Evolutionary conservation across 345 rosid genomes (phyloP), one percentile per base, ranked within the genome.

Genomic region (Arabidopsis suecica): DNA sequence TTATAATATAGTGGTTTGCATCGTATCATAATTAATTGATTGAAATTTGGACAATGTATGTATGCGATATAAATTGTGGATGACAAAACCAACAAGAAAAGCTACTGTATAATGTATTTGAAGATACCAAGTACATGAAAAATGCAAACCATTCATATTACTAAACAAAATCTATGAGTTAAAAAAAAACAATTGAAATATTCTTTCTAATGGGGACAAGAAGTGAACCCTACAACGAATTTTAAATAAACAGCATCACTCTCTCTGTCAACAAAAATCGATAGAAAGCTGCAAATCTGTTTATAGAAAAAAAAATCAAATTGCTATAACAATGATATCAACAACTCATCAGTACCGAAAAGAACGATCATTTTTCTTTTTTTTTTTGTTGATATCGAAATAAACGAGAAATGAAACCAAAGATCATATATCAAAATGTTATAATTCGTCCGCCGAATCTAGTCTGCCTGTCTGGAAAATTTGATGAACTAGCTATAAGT

Each of bases 161-260:
- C 16, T 30, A 41, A n/a, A 9, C 1, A 68, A 40, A 54, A 28
- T 30, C 9, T 18, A 30, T 20, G 44, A 56, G 47, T 37, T 61
- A 7, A 20, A 20, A 7, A 25, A n/a, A 50, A 16, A 12, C 34
- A 3, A 40, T 40, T 13, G 22, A 50, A 40, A 38, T 23, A 23
- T 23, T 25, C 16, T 38, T 23, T 25, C 16, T 38, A 32, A 71
- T 25, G 22, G 14, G 32, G 41, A 37, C 50, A 49, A 12, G 38
- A 60, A 14, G 13, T 72, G 60, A 72, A 50, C 54, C 61, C 53
- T 51, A 72, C 76, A 32, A 10, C 37, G 37, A 30, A 11, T 49
- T 25, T 61, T 37, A 7, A 16, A 37, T 49, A 71, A 61, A 12
- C 61, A 50, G 18, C 44, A 51, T 30, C 69, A 50, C 60, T 49